A percentile compares a stretch with the other conserved stretches of the same genome.
Conservation (phyloP, 2,329 filamentous ascomycete species). For the Aspergillus oerlinghausenensis region DNA sequence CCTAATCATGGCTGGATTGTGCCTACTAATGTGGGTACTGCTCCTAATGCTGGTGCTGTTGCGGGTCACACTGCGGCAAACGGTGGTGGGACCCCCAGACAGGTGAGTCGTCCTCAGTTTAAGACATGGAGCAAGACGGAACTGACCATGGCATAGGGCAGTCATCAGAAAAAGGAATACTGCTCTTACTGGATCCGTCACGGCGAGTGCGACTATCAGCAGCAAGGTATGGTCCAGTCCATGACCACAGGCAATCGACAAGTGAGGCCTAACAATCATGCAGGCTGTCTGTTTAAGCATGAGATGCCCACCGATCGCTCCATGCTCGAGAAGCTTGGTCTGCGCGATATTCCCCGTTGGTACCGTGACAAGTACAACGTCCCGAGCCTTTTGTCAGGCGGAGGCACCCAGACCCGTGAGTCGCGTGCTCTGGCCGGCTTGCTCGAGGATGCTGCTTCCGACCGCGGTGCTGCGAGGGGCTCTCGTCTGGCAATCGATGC, state of each 20-base stretch:
- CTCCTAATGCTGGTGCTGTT: not conserved
- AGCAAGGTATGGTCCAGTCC: conserved; percentile 52
- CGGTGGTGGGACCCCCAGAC: conserved; percentile 12
- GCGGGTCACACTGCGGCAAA: not conserved
- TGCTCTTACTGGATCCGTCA: conserved; percentile 89
- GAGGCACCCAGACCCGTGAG: conserved; percentile 14
- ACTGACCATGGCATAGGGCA: conserved; percentile 9
- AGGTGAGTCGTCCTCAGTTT: conserved; percentile 14
- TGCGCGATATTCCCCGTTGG: conserved; percentile 55
- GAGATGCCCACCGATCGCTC: conserved; percentile 72
- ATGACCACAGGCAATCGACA: not conserved
- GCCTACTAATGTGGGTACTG: not conserved
- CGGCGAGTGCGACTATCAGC: conserved; percentile 77
- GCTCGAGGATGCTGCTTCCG: conserved; percentile 15
- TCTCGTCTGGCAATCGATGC: conserved; percentile 14
- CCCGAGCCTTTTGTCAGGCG: conserved; percentile 23
- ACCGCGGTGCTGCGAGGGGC: conserved; percentile 7
- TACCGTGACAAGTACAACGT: conserved; percentile 46
- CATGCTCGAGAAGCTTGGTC: conserved; percentile 65
- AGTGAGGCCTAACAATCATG: not conserved
- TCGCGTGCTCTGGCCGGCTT: conserved; percentile 12
- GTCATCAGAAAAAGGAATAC: conserved; percentile 60
- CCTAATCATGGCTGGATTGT: conserved; percentile 12
- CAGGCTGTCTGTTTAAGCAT: conserved; percentile 78
- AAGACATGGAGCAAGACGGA: not conserved